A percentile compares a stretch with the other conserved stretches of the same genome.
Evolutionary conservation across 164 flowering plant genomes (phyloP).

Genomic region (Santalum album): DNA sequence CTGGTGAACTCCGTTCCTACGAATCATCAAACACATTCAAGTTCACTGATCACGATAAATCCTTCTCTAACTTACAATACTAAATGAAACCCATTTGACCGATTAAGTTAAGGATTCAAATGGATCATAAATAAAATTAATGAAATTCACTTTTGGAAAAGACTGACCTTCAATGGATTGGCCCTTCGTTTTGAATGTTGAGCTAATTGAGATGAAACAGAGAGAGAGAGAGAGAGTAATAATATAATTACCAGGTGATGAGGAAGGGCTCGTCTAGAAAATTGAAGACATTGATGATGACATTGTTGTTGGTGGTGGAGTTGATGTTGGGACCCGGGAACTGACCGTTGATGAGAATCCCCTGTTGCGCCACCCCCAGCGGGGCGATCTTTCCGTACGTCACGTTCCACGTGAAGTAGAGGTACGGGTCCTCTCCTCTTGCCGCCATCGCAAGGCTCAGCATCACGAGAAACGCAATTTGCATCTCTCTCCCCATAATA

Average conservation of each 20-base stretch:
- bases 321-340: slow-evolving; percentile 57
- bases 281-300: slow-evolving; percentile 53
- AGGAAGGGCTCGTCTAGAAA: slow-evolving; percentile 59
- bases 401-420: slow-evolving; percentile 41
- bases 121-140: too few species aligned
- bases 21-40: not conserved
- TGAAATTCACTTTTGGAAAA: too few species aligned
- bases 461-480: too few species aligned
- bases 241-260: slow-evolving; percentile 25
- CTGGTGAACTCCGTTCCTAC: slow-evolving; percentile 55
- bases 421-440: slow-evolving; percentile 37
- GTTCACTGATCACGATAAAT: too few species aligned
- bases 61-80: too few species aligned
- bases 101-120: too few species aligned
- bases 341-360: slow-evolving; percentile 49
- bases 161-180: too few species aligned
- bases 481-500: too few species aligned
- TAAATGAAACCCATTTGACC: not conserved
- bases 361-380: slow-evolving; percentile 47
- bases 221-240: not conserved
- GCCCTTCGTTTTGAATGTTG: too few species aligned
- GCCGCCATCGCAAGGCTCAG: slow-evolving; percentile 10
- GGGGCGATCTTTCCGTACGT: slow-evolving; percentile 52
- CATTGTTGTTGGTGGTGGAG: slow-evolving; percentile 50
- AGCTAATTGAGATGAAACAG: not conserved